Base-by-base conservation (phyloP, 2,329 filamentous ascomycete species). In the Ophiocordyceps camponoti-leonardi region DNA sequence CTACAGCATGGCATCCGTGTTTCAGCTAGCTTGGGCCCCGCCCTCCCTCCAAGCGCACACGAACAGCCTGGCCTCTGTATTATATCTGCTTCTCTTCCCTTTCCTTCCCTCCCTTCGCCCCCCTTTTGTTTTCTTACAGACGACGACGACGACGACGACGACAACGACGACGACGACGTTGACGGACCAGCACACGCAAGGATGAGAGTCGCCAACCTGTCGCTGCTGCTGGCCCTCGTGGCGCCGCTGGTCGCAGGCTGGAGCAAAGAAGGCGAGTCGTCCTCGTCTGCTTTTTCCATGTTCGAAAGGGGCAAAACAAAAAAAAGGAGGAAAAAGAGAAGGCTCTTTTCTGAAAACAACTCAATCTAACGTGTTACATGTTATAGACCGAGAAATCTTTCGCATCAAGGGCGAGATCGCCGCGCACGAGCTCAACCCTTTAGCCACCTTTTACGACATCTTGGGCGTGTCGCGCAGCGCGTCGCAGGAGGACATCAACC, bases 321-420 rank as follows among this genome's bases (percentile, higher is more conserved):
- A 23, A 23, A 23, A 23, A 23, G 22, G 6, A 23, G 6, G 22
- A 23, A 6, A 23, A 6, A 23, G 22, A 23, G 22, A 23, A 6
- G 6, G 22, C 4, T 6, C 22, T 18, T 18, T 19, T 13, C n/a
- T n/a, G n/a, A n/a, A n/a, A n/a, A n/a, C n/a, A n/a, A n/a, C n/a
- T n/a, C n/a, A n/a, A n/a, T n/a, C n/a, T 39, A 16, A n/a, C n/a
- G 16, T n/a, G 16, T 16, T 33, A 1, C 13, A 4, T 10, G 19
- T 10, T 18, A 19, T 57, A 93, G 92, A 98, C 66, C 86, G 93
- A 60, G 92, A 98, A 67, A 96, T 98, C 68, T 98, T 98, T 70
- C 84, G 87, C 55, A 73, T 98, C 50, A 82, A 82, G 58, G 87
- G 95, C 67, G 92, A 96, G 61, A 76, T 98, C 46, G 66, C 77